A percentile compares a stretch with the other conserved stretches of the same genome.
Conservation (phyloP, 163 green algal species). For the Chlorella variabilis region DNA sequence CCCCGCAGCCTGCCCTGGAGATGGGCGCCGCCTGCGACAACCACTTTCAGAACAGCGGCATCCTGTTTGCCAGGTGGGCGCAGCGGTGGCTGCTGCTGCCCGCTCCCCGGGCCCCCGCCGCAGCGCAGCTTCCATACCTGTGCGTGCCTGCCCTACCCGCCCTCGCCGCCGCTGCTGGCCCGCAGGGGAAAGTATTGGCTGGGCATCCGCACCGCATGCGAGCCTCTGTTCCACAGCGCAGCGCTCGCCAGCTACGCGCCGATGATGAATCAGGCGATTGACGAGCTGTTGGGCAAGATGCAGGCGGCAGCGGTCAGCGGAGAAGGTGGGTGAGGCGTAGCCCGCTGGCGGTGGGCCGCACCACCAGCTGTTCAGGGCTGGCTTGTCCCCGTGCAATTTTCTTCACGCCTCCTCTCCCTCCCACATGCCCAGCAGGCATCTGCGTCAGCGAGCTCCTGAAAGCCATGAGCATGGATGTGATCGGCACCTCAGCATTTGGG, state of each 20-base stretch:
- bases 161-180: too few relatives aligned
- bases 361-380: too few relatives aligned
- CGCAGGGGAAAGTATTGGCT: slow-evolving; percentile 43
- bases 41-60: slow-evolving; percentile 38
- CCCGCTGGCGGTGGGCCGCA: too few relatives aligned
- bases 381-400: too few relatives aligned
- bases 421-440: background rate
- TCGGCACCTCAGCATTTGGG: slow-evolving; percentile 34
- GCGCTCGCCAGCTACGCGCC: slow-evolving; percentile 28
- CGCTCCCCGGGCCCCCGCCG: too few relatives aligned
- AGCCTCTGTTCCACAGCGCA: slow-evolving; percentile 40
- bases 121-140: background rate
- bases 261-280: slow-evolving; percentile 19
- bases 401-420: background rate
- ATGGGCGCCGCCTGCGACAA: slow-evolving; percentile 9
- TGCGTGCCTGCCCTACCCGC: too few relatives aligned
- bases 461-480: slow-evolving; percentile 46
- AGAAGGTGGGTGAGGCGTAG: background rate
- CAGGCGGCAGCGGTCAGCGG: background rate
- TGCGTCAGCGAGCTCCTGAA: slow-evolving; percentile 44
- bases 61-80: slow-evolving; percentile 36
- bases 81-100: background rate
- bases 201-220: slow-evolving; percentile 34
- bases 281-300: slow-evolving; percentile 19
- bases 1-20: background rate